phyloP scores from a whole-genome alignment of 2,329 filamentous ascomycete genomes.

The Metarhizium anisopliae region DNA sequence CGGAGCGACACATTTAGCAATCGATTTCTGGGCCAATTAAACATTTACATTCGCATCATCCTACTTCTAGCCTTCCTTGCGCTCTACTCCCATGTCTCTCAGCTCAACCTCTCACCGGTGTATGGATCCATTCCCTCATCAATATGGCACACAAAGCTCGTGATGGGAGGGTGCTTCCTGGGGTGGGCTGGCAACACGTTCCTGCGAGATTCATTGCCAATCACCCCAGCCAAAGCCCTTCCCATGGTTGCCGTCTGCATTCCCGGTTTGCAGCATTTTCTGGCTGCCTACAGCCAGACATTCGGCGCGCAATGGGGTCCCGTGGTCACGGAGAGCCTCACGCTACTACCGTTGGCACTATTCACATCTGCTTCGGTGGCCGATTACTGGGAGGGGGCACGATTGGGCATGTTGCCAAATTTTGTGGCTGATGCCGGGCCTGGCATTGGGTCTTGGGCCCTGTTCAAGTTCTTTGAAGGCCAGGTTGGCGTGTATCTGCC shows the following conservation, averaged over 20 bases:
- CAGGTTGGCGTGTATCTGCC: conserved; percentile 31
- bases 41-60: conserved; percentile 26
- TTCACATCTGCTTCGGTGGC: conserved; percentile 56
- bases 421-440: conserved; percentile 55
- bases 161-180: conserved; percentile 57
- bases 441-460: conserved; percentile 55
- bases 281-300: conserved; percentile 56
- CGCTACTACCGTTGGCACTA: conserved; percentile 60
- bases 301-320: conserved; percentile 68
- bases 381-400: conserved; percentile 52
- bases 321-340: conserved; percentile 62
- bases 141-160: conserved; percentile 59
- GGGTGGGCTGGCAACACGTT: conserved; percentile 63
- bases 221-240: conserved; percentile 45
- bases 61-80: conserved; percentile 33
- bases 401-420: conserved; percentile 44
- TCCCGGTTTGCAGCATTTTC: conserved; percentile 61
- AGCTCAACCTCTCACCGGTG: conserved; percentile 72
- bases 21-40: conserved; percentile 25
- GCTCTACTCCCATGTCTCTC: conserved; percentile 59
- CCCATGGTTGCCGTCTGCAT: conserved; percentile 69
- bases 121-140: conserved; percentile 77
- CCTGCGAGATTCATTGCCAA: conserved; percentile 34
- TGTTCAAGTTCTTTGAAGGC: conserved; percentile 48
- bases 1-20: conserved; percentile 22